Conservation (phyloP, 2,329 filamentous ascomycete genomes). For the Chaetothyriales sp. region DNA sequence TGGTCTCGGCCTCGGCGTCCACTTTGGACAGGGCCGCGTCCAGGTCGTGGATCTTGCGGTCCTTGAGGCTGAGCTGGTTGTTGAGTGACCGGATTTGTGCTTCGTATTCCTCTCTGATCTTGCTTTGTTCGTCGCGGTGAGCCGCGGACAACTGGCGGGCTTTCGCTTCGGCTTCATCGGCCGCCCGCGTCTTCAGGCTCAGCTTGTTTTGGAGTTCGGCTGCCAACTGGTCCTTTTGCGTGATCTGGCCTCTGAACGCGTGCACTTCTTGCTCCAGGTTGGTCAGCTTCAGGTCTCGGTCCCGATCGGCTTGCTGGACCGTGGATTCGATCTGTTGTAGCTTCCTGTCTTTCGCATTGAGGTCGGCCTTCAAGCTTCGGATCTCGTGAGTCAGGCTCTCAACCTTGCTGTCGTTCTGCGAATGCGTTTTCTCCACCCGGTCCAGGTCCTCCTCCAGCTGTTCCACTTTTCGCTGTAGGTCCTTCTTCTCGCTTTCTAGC, state of each 20-base stretch:
- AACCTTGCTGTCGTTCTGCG: slow-evolving; percentile 61
- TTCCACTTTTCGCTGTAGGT: slow-evolving; percentile 50
- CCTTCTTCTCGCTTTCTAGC: slow-evolving; percentile 72
- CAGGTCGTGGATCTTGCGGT: slow-evolving; percentile 75
- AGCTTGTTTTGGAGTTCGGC: slow-evolving; percentile 15
- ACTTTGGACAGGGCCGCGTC: slow-evolving; percentile 69
- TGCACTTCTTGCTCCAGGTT: slow-evolving; percentile 14
- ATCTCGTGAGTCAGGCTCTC: slow-evolving; percentile 62
- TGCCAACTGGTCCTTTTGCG: slow-evolving; percentile 11
- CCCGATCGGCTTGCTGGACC: slow-evolving; percentile 70
- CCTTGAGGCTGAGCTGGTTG: slow-evolving; percentile 76
- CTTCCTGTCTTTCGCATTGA: slow-evolving; percentile 79
- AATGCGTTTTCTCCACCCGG: slow-evolving; percentile 54
- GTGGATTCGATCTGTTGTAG: slow-evolving; percentile 72
- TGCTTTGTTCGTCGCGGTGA: slow-evolving; percentile 9
- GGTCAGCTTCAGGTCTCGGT: slow-evolving; percentile 43
- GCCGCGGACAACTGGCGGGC: neutral
- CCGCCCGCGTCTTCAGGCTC: neutral
- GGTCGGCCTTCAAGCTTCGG: slow-evolving; percentile 79
- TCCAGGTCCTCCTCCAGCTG: slow-evolving; percentile 57
- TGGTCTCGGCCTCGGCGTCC: slow-evolving; percentile 79
- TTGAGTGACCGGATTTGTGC: slow-evolving; percentile 74
- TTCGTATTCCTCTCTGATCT: slow-evolving; percentile 13
- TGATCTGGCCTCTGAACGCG: slow-evolving; percentile 11
- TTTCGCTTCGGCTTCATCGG: slow-evolving; percentile 5